Percentiles rank a stretch among this genome's conserved stretches.
phyloP scores from a whole-genome alignment of 768 basidiomycete species.

The Sistotremastrum niveocremeum region DNA sequence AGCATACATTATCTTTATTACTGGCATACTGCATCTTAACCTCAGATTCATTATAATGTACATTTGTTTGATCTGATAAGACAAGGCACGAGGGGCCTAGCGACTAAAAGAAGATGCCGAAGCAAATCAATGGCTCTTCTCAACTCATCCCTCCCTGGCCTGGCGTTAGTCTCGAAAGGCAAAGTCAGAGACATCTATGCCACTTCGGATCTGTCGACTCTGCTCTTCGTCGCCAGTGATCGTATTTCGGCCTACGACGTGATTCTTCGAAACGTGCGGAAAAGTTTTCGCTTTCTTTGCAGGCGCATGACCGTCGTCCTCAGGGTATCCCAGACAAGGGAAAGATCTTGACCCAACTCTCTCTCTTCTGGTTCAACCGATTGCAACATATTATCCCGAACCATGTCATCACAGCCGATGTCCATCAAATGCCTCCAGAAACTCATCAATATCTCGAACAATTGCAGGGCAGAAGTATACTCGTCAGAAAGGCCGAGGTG shows the following conservation, averaged over 20 bases:
- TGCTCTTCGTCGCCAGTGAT: constrained; percentile 92
- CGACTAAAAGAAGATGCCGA: no score
- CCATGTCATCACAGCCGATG: constrained; percentile 69
- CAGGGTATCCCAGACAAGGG: constrained; percentile 96
- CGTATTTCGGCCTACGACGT: constrained; percentile 96
- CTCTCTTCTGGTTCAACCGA: constrained; percentile 90
- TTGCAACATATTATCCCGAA: constrained; percentile 71
- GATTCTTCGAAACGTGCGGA: constrained; percentile 78
- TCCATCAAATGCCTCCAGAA: constrained; percentile 74
- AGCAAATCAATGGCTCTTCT: no score
- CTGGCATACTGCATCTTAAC: no score
- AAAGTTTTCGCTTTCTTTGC: constrained; percentile 2
- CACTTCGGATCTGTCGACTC: constrained; percentile 40
- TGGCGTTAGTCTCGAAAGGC: constrained; percentile 58
- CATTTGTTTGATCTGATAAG: no score
- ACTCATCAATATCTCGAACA: constrained; percentile 61
- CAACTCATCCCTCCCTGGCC: no score
- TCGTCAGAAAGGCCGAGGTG: constrained; percentile 80
- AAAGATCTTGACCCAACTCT: constrained; percentile 75
- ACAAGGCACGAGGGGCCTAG: no score
- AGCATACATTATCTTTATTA: no score
- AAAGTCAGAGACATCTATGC: constrained; percentile 95
- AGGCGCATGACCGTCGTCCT: neutral
- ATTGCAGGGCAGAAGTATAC: constrained; percentile 78
- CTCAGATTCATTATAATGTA: no score